Evolutionary conservation across 495 filamentous ascomycete species (phyloP).

Genomic region (Niebla homalea): DNA sequence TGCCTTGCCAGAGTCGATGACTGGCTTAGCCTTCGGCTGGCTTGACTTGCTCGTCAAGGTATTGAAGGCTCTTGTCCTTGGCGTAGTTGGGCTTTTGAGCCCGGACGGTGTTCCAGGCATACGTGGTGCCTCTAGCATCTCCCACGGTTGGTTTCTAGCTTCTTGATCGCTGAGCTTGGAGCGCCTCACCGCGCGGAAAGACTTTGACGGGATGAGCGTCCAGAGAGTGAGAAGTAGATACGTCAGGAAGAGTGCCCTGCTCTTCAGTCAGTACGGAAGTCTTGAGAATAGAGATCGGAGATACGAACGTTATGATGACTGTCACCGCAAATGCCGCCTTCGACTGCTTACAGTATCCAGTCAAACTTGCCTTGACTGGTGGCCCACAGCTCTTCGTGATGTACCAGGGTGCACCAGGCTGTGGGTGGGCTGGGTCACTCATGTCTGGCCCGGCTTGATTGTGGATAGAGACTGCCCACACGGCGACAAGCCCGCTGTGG

Average conservation of each 20-base stretch:
- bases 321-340: constrained; percentile 62
- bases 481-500: constrained; percentile 41
- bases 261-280: constrained; percentile 17
- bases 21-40: not conserved
- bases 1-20: not conserved
- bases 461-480: constrained; percentile 55
- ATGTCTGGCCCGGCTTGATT: constrained; percentile 71
- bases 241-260: constrained; percentile 39
- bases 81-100: constrained; percentile 26
- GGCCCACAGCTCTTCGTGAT: constrained; percentile 64
- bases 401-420: constrained; percentile 67
- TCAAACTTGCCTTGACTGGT: constrained; percentile 37
- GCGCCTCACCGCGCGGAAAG: constrained; percentile 3
- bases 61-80: constrained; percentile 32
- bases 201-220: constrained; percentile 44
- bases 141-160: constrained; percentile 11
- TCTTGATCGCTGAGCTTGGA: constrained; percentile 9
- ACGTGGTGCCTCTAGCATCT: constrained; percentile 13
- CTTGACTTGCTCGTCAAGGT: constrained; percentile 13
- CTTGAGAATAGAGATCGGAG: constrained; percentile 25
- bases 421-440: constrained; percentile 56
- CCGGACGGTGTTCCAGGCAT: constrained; percentile 14
- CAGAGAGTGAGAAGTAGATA: constrained; percentile 44
- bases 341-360: constrained; percentile 63
- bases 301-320: constrained; percentile 55